A percentile compares a stretch with the other conserved stretches of the same genome.
phyloP scores from a whole-genome alignment of 352 stramenopile species.

The Pythium brassicae region DNA sequence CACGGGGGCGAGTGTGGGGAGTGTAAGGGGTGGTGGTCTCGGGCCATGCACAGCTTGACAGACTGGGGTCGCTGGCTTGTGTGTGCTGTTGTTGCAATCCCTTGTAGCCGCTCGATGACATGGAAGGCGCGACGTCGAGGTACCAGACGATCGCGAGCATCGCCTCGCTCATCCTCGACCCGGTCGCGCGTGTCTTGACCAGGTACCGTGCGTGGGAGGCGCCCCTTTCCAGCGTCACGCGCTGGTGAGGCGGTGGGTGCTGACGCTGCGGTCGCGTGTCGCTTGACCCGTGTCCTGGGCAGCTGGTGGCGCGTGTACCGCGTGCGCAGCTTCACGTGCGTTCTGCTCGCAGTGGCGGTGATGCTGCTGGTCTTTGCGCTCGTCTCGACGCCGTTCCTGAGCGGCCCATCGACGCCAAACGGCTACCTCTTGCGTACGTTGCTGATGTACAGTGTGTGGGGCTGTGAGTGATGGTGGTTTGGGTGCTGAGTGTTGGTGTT shows the following conservation, averaged over 20 bases:
- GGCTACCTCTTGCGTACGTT: slow-evolving; percentile 55
- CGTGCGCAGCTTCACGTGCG: slow-evolving; percentile 29
- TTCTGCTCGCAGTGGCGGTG: slow-evolving; percentile 39
- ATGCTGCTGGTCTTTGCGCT: slow-evolving; percentile 47
- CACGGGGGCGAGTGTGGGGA: too few species aligned
- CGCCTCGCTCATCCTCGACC: slow-evolving; percentile 48
- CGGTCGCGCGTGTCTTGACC: slow-evolving; percentile 34
- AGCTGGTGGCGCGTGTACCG: slow-evolving; percentile 49
- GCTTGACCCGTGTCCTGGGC: background rate
- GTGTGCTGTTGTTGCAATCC: background rate
- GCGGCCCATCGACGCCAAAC: slow-evolving; percentile 14
- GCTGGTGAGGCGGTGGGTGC: background rate
- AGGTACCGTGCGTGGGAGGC: slow-evolving; percentile 22
- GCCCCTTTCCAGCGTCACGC: too few species aligned
- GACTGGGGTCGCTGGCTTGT: too few species aligned
- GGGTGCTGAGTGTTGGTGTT: too few species aligned
- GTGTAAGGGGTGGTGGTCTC: too few species aligned
- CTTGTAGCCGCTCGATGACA: slow-evolving; percentile 26
- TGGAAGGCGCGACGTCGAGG: slow-evolving; percentile 31
- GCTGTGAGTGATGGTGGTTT: too few species aligned
- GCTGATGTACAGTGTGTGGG: too few species aligned
- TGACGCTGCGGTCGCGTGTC: background rate
- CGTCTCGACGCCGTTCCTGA: slow-evolving; percentile 33
- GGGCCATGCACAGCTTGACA: too few species aligned
- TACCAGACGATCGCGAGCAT: slow-evolving; percentile 58